phyloP scores from a whole-genome alignment of 1,139 yeast genomes.

The Candida anutae region DNA sequence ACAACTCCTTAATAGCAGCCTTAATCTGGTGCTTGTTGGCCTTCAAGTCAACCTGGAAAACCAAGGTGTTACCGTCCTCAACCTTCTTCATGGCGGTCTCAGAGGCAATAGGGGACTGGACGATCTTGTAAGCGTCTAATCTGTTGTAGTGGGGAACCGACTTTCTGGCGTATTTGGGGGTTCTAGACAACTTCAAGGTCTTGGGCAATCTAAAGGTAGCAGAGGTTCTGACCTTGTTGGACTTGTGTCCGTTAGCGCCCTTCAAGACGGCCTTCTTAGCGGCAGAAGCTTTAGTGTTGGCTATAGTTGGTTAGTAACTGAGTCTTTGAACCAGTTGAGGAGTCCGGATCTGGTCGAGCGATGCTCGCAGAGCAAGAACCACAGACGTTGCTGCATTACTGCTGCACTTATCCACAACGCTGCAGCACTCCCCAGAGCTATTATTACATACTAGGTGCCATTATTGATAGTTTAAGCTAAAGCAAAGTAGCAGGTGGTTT shows the following conservation, averaged over 20 bases:
- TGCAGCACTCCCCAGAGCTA: too few species aligned
- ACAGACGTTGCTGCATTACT: too few species aligned
- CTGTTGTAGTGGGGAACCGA: constrained; percentile 97
- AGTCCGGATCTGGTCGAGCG: too few species aligned
- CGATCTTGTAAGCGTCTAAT: constrained; percentile 92
- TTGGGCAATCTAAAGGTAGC: constrained; percentile 97
- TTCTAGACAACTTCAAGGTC: constrained; percentile 89
- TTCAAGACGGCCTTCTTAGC: constrained; percentile 99
- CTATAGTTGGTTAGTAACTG: too few species aligned
- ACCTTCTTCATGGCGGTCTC: constrained; percentile 99
- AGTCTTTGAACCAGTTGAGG: too few species aligned
- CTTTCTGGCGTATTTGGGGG: constrained; percentile 94
- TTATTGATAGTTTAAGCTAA: too few species aligned
- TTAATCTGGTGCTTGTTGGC: constrained; percentile 98
- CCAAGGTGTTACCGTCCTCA: constrained; percentile 98
- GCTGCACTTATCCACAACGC: too few species aligned
- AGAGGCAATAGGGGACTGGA: constrained; percentile 92
- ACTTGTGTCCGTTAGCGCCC: constrained; percentile 92
- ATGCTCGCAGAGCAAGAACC: too few species aligned
- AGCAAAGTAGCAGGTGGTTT: too few species aligned
- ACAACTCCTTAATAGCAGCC: constrained; percentile 96
- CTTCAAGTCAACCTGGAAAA: constrained; percentile 94
- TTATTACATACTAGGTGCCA: too few species aligned
- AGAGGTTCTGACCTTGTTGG: constrained; percentile 87
- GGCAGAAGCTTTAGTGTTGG: constrained; percentile 71